These are phyloP conservation scores for Cupressus sempervirens DNA, from an alignment of 75 land plant species.

Conservation along the genomic window DNA sequence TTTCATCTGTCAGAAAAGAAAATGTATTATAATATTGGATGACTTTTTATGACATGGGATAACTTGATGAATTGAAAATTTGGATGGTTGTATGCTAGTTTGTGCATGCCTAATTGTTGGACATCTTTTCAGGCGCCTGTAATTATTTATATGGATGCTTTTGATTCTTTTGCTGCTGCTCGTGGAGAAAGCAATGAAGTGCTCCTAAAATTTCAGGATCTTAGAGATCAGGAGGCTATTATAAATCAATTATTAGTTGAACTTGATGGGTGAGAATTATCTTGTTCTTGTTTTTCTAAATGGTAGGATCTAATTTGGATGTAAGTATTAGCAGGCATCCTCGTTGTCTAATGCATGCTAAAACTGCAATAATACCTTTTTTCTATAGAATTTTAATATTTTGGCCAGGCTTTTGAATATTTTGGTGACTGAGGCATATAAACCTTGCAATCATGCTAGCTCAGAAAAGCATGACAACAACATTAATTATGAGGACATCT, in stretches of 20 bases:
- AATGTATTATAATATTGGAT: not conserved
- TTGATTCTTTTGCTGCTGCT: conserved; percentile 87
- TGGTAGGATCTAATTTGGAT: not conserved
- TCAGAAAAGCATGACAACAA: not conserved
- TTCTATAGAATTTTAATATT: not conserved
- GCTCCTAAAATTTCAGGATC: conserved; percentile 35
- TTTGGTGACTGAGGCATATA: not conserved
- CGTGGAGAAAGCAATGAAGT: conserved; percentile 77
- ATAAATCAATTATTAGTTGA: conserved; percentile 98
- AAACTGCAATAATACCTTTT: not conserved
- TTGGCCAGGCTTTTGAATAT: not conserved
- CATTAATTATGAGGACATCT: no score
- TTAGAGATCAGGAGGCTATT: conserved; percentile 72
- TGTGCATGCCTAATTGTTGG: not conserved
- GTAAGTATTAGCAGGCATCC: not conserved
- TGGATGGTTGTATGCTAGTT: not conserved
- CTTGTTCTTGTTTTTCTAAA: not conserved
- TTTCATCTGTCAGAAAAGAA: not conserved
- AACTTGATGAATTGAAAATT: not conserved
- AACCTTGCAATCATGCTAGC: not conserved
- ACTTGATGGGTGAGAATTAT: conserved; percentile 79
- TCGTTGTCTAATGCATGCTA: not conserved
- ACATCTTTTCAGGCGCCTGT: conserved; percentile 70
- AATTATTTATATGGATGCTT: conserved; percentile 89
- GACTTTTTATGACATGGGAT: not conserved